These are phyloP conservation scores for Diaporthe eres DNA, from an alignment of 2,329 filamentous ascomycete species.

Conservation along the genomic window DNA sequence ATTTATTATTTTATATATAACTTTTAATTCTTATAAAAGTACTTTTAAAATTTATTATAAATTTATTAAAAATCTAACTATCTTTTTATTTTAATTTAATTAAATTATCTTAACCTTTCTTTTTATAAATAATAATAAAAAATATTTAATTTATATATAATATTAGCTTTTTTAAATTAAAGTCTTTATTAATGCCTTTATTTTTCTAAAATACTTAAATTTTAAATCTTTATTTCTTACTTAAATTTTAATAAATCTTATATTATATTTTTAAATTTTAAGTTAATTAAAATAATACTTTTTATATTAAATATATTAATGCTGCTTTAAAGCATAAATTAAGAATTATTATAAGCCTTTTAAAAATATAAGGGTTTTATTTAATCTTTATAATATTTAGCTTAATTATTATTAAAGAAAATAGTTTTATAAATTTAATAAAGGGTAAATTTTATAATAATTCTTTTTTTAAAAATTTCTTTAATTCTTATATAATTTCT, in stretches of 20 bases:
- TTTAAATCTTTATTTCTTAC: neutral
- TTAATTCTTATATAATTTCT: too few species aligned
- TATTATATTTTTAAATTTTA: neutral
- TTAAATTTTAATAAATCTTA: neutral
- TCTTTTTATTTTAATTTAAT: neutral
- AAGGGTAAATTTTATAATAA: too few species aligned
- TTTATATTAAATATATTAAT: neutral
- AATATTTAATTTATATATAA: neutral
- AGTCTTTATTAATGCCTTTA: neutral
- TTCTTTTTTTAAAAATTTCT: too few species aligned
- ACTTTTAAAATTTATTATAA: neutral
- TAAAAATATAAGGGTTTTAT: too few species aligned
- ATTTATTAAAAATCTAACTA: neutral
- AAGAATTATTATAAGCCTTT: too few species aligned
- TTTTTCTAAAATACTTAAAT: conserved; percentile 3
- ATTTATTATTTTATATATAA: neutral
- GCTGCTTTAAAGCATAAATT: neutral
- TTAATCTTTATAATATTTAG: too few species aligned
- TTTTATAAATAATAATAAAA: neutral
- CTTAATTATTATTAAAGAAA: neutral
- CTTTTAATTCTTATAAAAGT: neutral
- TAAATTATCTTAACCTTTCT: neutral
- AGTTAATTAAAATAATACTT: neutral
- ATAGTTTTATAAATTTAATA: too few species aligned
- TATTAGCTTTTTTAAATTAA: neutral